Evolutionary conservation across 306 rosid species (phyloP).

Genomic region (Quercus cerris): DNA sequence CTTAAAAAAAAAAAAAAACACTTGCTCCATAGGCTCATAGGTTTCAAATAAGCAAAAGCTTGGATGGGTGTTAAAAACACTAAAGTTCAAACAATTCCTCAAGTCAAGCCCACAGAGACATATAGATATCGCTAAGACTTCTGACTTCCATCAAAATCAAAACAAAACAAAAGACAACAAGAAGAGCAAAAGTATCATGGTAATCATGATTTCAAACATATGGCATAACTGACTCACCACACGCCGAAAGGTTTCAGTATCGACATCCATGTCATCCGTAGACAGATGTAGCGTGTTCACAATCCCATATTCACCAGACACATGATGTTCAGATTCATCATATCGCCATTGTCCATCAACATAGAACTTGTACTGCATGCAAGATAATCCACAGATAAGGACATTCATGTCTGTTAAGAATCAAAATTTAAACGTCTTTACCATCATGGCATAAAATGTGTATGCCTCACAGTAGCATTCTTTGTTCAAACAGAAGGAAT

Average conservation of each 20-base stretch:
- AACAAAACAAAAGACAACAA: constrained; percentile 7
- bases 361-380: constrained; percentile 90
- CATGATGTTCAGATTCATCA: constrained; percentile 73
- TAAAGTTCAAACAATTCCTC: constrained; percentile 2
- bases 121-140: background rate
- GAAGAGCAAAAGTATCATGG: background rate
- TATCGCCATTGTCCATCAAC: constrained; percentile 98
- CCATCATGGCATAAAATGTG: background rate
- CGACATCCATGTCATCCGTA: constrained; percentile 91
- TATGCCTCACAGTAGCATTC: background rate
- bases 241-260: constrained; percentile 66
- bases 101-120: background rate
- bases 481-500: constrained; percentile 3
- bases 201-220: constrained; percentile 13
- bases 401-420: constrained; percentile 18
- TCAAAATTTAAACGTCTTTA: constrained; percentile 9
- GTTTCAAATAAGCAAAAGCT: background rate
- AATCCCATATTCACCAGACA: constrained; percentile 71
- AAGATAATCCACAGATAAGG: constrained; percentile 23
- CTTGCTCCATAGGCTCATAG: constrained; percentile 17
- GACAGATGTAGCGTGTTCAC: constrained; percentile 79
- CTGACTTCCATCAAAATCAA: constrained; percentile 14
- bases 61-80: background rate
- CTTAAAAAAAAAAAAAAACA: background rate
- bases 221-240: constrained; percentile 47